Evolutionary conservation across 2,329 filamentous ascomycete genomes (phyloP), one percentile per base, ranked within the genome.

Genomic region (Fusarium brachygibbosum): DNA sequence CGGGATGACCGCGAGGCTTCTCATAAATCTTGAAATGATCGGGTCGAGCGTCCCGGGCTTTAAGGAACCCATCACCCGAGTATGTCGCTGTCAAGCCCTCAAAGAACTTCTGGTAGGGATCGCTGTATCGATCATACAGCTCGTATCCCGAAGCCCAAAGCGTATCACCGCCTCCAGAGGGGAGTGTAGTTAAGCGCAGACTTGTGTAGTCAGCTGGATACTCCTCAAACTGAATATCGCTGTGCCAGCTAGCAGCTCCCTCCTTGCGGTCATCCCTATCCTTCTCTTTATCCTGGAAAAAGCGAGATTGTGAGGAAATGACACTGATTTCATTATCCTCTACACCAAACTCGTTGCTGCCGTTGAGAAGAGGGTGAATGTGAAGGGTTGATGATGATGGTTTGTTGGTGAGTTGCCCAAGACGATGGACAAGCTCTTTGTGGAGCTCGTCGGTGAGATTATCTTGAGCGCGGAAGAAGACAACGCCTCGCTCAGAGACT

Each of bases 401-500:
- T 61, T 86, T 88, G 41, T 88, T 88, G 1, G 85, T 82, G 12
- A 91, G 80, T 70, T 87, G 80, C 11, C 90, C 89, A 3, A 92
- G 82, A 1, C 84, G 82, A 14, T 88, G 82, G 34, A 87, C 85
- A 0, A 91, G 79, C 25, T 84, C 77, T 77, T 91, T 91, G 71
- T 89, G 87, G 8, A 88, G 80, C 0, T 86, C 85, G 68, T 89
- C 84, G 68, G 82, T 82, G 8, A 90, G 77, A 66, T 84, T 81
- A 71, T 88, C 80, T 64, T 91, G 89, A 12, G 83, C 81, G 16
- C 88, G 85, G 76, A 91, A 88, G 77, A 91, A 90, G 40, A 91
- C 88, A 3, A 91, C 88, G 2, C 88, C 88, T 16, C 89, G 83
- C 66, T 86, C 84, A 2, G 88, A 89, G 66, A 90, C 87, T 89